Base-by-base conservation (phyloP, 75 land plant species). In the Pinus albicaulis region DNA sequence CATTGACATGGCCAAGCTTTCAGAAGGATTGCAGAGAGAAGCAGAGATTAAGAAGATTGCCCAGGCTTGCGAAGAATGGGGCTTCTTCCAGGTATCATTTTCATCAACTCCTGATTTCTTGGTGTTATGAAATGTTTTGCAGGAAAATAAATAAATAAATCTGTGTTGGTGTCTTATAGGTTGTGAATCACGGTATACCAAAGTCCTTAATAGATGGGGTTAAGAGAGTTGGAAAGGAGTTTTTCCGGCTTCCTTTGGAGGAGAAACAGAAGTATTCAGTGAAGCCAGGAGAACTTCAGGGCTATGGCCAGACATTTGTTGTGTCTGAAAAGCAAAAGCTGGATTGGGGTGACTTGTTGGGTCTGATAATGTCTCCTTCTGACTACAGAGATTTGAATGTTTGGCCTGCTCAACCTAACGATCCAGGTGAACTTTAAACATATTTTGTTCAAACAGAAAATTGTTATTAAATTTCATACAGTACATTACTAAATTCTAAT, bases 261-360 rank as follows among this genome's bases (percentile, higher is more conserved):
- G 75, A 76, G 63, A 80, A 79, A n/a, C 76, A 82, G 76, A 28
- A 5, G 25, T 52, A 76, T 48, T 16, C 78, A 44, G n/a, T 44
- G 72, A 36, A 41, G 53, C 10, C 53, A 36, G 72, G 55, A 17
- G 72, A 69, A 10, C n/a, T 69, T 17, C 72, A 69, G 66, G 89
- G 89, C 7, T 87, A 81, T 75, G 89, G 84, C 23, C 84, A 76
- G 59, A 76, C 78, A 26, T 56, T 82, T 17, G 75, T 73, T 7
- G 34, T 85, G 20, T 55, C 74, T 14, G n/a, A 72, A 52, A 1
- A 36, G 8, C 44, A 69, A 41, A 36, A 69, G 23, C 16, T 69
- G 44, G 72, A 69, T 22, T 69, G 72, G 72, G 53, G 72, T 19
- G 31, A 69, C 16, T 10, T 69, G 72, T 10, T 69, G 20, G 53